Base-by-base conservation (phyloP, 345 rosid species). In the Arabis alpina region DNA sequence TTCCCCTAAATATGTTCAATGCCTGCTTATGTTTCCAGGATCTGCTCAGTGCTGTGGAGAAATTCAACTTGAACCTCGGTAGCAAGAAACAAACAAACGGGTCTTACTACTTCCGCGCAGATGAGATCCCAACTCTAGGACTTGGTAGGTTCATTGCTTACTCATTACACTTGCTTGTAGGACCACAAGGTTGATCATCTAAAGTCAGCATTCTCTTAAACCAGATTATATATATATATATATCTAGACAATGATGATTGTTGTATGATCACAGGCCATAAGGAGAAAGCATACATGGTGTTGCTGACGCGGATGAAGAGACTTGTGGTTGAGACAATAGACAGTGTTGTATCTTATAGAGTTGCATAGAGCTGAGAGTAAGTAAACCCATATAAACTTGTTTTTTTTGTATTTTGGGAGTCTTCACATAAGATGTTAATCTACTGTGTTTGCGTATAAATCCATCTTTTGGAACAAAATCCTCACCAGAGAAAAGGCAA, bases 71-170 rank as follows among this genome's bases (percentile, higher is more conserved):
- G 10, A 72, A 73, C 74, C 82, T 90, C 66, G 71, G 79, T 61
- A 60, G 69, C 76, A 88, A 83, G 80, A 81, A 71, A 44, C 70
- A 75, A 44, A 52, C 68, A 36, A 71, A 75, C 37, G 88, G 82
- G 65, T 63, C 28, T 11, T 71, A 44, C 65, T 79, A 81, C 74
- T 79, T 90, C 78, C 78, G 66, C 4, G 88, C 83, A 61, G 89
- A 90, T 15, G 98, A 90, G 76, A 85, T 93, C 45, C 76, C 80
- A 24, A 81, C 90, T 8, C 61, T 93, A 73, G 83, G 74, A 44
- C 78, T 90, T 49, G 97, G 97, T 90, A 75, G 9, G 82, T 44
- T 23, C 55, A 19, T 49, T 41, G 45, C 44, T 63, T 10, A 13
- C 13, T 53, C 36, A 6, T 39, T 19, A 5, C 48, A 52, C 44